Evolutionary conservation across 352 stramenopile species (phyloP).

Genomic region (Thraustochytrium striatum): DNA sequence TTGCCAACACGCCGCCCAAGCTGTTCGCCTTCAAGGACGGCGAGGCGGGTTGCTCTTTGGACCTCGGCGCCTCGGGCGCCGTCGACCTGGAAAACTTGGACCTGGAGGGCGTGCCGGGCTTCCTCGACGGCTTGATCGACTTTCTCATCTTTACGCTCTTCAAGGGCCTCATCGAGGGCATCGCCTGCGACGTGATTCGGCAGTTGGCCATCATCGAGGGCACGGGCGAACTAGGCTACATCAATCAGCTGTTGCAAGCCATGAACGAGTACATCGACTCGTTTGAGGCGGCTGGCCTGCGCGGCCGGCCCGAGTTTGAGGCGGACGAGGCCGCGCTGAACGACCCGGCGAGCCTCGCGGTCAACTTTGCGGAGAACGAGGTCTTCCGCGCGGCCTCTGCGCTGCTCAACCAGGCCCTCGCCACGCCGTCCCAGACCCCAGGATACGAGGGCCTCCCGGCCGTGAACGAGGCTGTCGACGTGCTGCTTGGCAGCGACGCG

Average conservation of each 20-base stretch:
- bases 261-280: neutral
- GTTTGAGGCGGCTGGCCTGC: neutral
- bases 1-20: neutral
- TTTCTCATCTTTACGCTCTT: constrained; percentile 1
- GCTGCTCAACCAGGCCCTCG: neutral
- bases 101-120: neutral
- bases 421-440: neutral
- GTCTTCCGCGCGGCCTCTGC: neutral
- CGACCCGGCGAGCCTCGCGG: neutral
- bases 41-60: neutral
- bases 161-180: neutral
- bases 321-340: neutral
- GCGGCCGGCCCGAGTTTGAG: neutral
- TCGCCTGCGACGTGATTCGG: neutral
- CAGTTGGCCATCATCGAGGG: constrained; percentile 10
- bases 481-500: neutral
- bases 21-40: neutral
- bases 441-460: neutral
- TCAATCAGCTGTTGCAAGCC: neutral
- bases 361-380: neutral
- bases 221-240: neutral
- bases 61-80: neutral
- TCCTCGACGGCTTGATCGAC: neutral
- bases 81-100: neutral
- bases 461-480: neutral